Conservation (phyloP, 345 rosid genomes). For the Acer yangbiense region DNA sequence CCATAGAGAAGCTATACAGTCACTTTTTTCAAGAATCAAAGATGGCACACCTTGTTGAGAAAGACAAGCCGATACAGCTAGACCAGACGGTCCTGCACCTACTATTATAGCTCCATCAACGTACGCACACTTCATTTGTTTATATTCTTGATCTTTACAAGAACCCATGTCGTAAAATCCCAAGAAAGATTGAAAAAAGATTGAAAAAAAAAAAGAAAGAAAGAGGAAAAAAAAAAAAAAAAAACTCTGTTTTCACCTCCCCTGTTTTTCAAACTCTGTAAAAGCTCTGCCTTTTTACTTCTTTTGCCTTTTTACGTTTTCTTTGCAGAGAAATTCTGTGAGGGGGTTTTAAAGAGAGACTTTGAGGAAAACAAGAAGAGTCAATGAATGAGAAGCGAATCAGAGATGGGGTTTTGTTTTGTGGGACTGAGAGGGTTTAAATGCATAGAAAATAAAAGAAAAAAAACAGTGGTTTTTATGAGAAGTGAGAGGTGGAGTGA, state of each 20-base stretch:
- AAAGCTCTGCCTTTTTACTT: slow-evolving; percentile 28
- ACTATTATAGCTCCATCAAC: slow-evolving; percentile 73
- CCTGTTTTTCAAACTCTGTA: slow-evolving; percentile 17
- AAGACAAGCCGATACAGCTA: slow-evolving; percentile 79
- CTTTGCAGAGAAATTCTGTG: neutral
- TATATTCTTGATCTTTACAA: slow-evolving; percentile 29
- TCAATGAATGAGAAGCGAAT: neutral
- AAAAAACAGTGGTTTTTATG: neutral
- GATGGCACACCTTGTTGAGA: slow-evolving; percentile 59
- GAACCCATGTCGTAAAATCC: slow-evolving; percentile 45
- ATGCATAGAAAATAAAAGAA: slow-evolving; percentile 10
- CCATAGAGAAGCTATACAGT: slow-evolving; percentile 90
- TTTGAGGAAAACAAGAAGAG: neutral
- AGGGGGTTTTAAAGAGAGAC: slow-evolving; percentile 22
- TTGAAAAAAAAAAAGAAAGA: neutral
- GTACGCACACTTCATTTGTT: slow-evolving; percentile 18
- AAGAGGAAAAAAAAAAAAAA: neutral
- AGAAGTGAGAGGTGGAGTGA: slow-evolving; percentile 4
- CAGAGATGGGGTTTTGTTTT: neutral
- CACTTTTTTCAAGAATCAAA: slow-evolving; percentile 68
- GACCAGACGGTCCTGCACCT: slow-evolving; percentile 97
- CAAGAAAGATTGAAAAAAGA: slow-evolving; percentile 19
- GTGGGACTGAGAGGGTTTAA: slow-evolving; percentile 1
- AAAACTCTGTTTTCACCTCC: slow-evolving; percentile 17
- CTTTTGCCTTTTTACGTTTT: neutral